Evolutionary conservation across 2,329 filamentous ascomycete genomes (phyloP), one percentile per base, ranked within the genome.

Genomic region (Aspergillus pseudoviridinutans): DNA sequence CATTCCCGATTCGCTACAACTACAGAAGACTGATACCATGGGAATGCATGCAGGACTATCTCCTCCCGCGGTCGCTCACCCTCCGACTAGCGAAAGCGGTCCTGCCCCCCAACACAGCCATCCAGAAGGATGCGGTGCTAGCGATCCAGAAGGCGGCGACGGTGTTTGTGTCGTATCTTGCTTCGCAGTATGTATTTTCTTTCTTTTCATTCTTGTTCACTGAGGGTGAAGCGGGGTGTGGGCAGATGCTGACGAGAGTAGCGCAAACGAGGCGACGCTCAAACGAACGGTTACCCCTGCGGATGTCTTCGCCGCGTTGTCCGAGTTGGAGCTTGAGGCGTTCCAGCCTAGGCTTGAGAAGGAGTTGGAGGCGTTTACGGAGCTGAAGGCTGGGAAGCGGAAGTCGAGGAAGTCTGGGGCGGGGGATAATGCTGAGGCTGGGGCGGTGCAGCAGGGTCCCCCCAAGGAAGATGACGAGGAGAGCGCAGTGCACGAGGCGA

Each of bases 81-180:
- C 79, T 83, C 55, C 80, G 85, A 27, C 80, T 87, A 22, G 83
- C 84, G 12, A 87, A 87, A 71, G 82, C 84, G 56, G 84, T 86
- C 6, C 76, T 87, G 3, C 85, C 85, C 1, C 78, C 85, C 4
- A 87, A 87, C 69, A 87, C 85, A 17, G 81, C 83, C 50, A 84
- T 88, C 44, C 83, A 86, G 65, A 87, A 86, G 72, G 85, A 88
- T 73, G 85, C 85, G 10, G 74, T 87, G 3, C 74, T 86, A 17
- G 85, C 85, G 7, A 81, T 88, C 60, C 83, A 84, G 52, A 87
- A 87, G 68, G 84, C 83, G 60, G 85, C 85, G 28, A 87, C 85
- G 3, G 85, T 88, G 3, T 88, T 88, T 70, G 82, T 88, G 20
- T 87, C 83, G 59, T 87, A 87, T 68, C 74, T 87, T 50, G 82